Evolutionary conservation across 2,329 filamentous ascomycete genomes (phyloP), one percentile per base, ranked within the genome.

Genomic region (Fusarium pininemorale): DNA sequence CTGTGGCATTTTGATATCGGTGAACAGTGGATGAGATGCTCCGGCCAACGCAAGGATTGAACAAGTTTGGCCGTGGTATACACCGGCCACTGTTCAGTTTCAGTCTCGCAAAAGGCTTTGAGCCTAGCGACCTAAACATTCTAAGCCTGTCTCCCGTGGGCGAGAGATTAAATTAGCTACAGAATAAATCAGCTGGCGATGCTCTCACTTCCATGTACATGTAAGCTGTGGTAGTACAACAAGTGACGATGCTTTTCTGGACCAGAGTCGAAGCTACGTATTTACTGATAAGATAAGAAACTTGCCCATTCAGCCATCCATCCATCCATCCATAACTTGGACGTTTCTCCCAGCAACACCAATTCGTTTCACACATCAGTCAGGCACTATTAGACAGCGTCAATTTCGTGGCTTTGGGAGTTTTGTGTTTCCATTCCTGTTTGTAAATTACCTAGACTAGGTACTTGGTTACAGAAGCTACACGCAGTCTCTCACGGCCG

Each of bases 11-110:
- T 42, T 72, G 77, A 44, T 69, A 68, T 37, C 62, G 75, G 38
- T 57, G 53, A 24, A 64, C 37, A 12, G 70, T 78, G 18, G 66
- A 74, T 56, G 80, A 79, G 72, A 82, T 81, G 68, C 66, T 75
- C 35, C 79, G 69, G n/a, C 56, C 55, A 57, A 66, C 57, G 32
- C 38, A 66, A 63, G 67, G 51, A 51, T 41, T 58, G 48, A 70
- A 58, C 24, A 66, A 58, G 16, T 57, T 66, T 47, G 69, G 30
- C 48, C 53, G 38, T 58, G 56, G 68, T 38, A 53, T 37, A 57
- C 65, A 74, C 37, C 73, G 75, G 32, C 55, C 66, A 35, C 63
- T 42, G 20, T 45, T 26, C 22, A 77, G 58, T 44, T 48, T 41
- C 22, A 77, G 60, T 41, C 65, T 70, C 37, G 57, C 10, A 26